Conservation (phyloP, 257 asterid species). For the Paraleonurus japonicus region DNA sequence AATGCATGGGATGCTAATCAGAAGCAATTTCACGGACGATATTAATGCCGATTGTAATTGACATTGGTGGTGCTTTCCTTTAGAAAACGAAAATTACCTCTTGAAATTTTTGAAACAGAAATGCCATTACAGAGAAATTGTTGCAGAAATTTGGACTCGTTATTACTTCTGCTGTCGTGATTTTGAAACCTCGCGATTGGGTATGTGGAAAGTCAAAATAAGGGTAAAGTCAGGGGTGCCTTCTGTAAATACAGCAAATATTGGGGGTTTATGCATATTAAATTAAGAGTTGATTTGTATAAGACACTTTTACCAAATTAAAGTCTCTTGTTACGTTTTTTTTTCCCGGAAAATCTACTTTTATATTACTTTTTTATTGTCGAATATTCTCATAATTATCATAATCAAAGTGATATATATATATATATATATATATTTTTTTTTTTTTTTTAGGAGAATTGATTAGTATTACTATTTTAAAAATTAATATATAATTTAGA, state of each 20-base stretch:
- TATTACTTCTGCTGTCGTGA: conserved; percentile 12
- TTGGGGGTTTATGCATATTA: background rate
- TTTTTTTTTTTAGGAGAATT: too few relatives aligned
- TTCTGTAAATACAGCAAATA: conserved; percentile 20
- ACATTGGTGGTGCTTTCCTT: background rate
- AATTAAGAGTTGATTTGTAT: too few relatives aligned
- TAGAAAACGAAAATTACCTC: conserved; percentile 36
- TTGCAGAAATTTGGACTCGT: conserved; percentile 18
- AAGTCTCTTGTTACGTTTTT: too few relatives aligned
- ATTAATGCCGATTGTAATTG: conserved; percentile 1
- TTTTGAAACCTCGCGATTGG: background rate
- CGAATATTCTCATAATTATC: too few relatives aligned
- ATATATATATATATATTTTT: too few relatives aligned
- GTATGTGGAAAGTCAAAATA: conserved; percentile 7
- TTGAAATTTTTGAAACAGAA: conserved; percentile 51
- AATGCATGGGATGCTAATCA: background rate
- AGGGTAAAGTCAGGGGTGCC: background rate
- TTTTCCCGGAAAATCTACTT: too few relatives aligned
- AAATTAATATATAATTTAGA: too few relatives aligned
- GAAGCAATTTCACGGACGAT: conserved; percentile 10
- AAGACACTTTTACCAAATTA: too few relatives aligned
- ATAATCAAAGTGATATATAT: too few relatives aligned
- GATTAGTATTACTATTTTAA: too few relatives aligned
- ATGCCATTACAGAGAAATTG: conserved; percentile 41
- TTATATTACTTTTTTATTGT: too few relatives aligned